Conservation (phyloP, 768 basidiomycete genomes). For the Galerina marginata region DNA sequence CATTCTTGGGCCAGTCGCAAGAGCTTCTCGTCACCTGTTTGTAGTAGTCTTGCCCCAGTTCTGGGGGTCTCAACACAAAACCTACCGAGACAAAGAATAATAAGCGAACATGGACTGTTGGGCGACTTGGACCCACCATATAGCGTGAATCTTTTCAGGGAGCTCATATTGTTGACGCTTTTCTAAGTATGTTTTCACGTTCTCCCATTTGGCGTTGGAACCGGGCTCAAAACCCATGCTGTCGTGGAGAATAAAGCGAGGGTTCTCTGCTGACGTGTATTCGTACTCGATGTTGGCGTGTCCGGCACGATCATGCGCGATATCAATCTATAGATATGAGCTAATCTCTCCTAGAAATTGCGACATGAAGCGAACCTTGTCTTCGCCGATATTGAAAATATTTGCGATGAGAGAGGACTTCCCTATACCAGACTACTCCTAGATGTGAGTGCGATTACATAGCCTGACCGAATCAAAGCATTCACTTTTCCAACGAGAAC, state of each 20-base stretch:
- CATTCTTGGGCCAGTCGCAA: constrained; percentile 20
- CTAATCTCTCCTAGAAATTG: background rate
- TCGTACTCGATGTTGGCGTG: constrained; percentile 28
- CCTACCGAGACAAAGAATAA: constrained; percentile 17
- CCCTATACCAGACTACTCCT: constrained; percentile 31
- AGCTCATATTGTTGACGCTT: constrained; percentile 8
- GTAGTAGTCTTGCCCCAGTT: constrained; percentile 21
- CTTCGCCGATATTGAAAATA: constrained; percentile 29
- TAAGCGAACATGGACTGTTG: background rate
- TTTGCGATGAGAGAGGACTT: constrained; percentile 35
- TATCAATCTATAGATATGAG: constrained; percentile 16
- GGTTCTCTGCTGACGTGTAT: constrained; percentile 26
- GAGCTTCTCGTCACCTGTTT: constrained; percentile 31
- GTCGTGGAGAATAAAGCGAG: constrained; percentile 35
- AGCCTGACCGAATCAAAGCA: background rate
- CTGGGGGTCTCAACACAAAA: constrained; percentile 30
- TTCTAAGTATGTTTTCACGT: constrained; percentile 29
- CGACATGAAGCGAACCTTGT: constrained; percentile 4
- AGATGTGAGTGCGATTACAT: background rate
- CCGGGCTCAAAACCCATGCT: constrained; percentile 36
- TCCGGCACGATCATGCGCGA: constrained; percentile 27
- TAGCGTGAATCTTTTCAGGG: constrained; percentile 29
- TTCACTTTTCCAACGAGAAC: constrained; percentile 3
- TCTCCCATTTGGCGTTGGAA: constrained; percentile 24
- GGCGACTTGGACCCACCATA: constrained; percentile 25